Conservation (phyloP, 2,329 filamentous ascomycete genomes). For the Sporothrix variecibatus region DNA sequence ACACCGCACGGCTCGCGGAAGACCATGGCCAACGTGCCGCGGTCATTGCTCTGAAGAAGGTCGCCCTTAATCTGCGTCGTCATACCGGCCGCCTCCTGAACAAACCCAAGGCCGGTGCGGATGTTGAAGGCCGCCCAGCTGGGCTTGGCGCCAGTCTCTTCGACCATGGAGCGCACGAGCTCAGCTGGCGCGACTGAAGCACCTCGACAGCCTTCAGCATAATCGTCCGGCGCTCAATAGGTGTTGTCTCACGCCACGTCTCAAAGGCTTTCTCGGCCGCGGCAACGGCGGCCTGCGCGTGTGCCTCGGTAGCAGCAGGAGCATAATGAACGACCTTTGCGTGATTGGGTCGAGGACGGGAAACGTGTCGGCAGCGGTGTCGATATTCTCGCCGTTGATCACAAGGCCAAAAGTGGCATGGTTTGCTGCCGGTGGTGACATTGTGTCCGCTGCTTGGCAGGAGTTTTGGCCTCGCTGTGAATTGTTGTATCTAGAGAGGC, state of each 20-base stretch:
- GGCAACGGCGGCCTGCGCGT: background rate
- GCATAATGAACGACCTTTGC: background rate
- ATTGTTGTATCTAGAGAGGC: background rate
- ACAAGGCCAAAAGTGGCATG: background rate
- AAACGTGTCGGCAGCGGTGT: background rate
- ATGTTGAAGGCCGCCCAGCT: conserved; percentile 3
- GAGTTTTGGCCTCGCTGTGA: background rate
- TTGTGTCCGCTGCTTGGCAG: background rate
- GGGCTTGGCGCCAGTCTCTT: background rate
- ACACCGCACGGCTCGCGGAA: background rate
- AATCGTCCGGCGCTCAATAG: background rate
- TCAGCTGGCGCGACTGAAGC: background rate
- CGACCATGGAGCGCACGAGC: background rate
- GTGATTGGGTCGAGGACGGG: background rate
- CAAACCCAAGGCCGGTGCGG: background rate
- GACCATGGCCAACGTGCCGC: background rate
- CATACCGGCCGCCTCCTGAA: background rate
- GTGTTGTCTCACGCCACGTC: background rate
- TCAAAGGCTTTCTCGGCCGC: background rate
- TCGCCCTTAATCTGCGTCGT: background rate
- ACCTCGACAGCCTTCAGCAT: background rate
- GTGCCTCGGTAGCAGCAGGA: background rate
- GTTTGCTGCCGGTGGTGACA: background rate
- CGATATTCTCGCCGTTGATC: background rate
- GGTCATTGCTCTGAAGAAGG: background rate